A percentile compares a stretch with the other conserved stretches of the same genome.
Conservation (phyloP, 306 rosid genomes). For the Prunus mume region DNA sequence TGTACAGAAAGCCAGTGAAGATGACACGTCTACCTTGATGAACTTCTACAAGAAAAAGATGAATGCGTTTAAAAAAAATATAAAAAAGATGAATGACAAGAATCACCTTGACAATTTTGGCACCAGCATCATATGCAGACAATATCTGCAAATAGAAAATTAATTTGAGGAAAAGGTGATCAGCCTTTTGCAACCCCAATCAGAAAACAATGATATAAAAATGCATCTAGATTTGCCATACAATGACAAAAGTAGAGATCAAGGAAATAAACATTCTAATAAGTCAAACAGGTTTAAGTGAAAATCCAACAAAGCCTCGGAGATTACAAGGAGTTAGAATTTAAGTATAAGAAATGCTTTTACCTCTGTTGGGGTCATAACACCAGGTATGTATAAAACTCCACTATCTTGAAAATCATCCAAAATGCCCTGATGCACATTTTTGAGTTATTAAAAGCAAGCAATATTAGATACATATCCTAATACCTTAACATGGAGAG, state of each 20-base stretch:
- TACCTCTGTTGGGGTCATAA: conserved; percentile 97
- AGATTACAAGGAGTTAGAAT: not conserved
- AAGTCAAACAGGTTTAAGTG: conserved; percentile 3
- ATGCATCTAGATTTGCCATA: not conserved
- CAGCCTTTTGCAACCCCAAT: conserved; percentile 1
- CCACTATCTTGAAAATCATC: conserved; percentile 40
- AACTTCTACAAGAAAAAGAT: conserved; percentile 12
- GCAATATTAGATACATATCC: not conserved
- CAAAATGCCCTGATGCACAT: conserved; percentile 62
- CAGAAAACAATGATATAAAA: conserved; percentile 12
- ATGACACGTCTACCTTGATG: not conserved
- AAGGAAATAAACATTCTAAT: conserved; percentile 5
- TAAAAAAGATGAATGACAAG: not conserved
- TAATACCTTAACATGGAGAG: not conserved
- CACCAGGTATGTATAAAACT: conserved; percentile 77
- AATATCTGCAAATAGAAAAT: conserved; percentile 54
- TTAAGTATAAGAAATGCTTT: conserved; percentile 23
- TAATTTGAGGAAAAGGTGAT: conserved; percentile 1
- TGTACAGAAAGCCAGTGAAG: not conserved
- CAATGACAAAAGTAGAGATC: not conserved
- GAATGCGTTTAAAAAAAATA: not conserved
- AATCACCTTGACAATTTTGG: conserved; percentile 78
- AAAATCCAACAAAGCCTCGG: not conserved
- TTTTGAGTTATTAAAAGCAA: not conserved
- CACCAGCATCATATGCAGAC: conserved; percentile 65